A percentile compares a stretch with the other conserved stretches of the same genome.
phyloP scores from a whole-genome alignment of 352 stramenopile species.

The Globisporangium uncinulatum region DNA sequence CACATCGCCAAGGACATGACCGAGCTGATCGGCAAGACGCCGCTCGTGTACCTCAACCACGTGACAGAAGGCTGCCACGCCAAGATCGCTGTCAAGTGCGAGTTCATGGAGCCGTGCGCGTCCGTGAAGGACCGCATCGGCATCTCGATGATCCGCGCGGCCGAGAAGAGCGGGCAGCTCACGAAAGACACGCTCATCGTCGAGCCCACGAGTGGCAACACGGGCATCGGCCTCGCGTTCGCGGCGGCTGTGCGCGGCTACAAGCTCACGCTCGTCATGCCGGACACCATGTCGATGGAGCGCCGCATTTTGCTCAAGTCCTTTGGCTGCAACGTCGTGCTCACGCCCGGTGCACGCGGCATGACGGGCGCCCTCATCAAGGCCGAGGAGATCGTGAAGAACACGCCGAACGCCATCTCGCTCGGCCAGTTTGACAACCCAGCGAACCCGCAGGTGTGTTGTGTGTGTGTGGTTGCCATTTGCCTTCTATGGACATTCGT shows the following conservation, averaged over 20 bases:
- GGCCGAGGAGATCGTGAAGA: slow-evolving; percentile 69
- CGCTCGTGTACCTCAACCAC: slow-evolving; percentile 90
- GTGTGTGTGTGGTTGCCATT: neutral
- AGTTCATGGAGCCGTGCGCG: slow-evolving; percentile 87
- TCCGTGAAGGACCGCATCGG: slow-evolving; percentile 86
- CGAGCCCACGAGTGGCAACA: slow-evolving; percentile 94
- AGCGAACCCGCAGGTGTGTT: slow-evolving; percentile 86
- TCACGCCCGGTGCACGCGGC: slow-evolving; percentile 86
- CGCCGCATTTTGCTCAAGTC: slow-evolving; percentile 93
- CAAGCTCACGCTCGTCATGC: slow-evolving; percentile 94
- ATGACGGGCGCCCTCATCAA: slow-evolving; percentile 80
- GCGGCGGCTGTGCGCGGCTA: slow-evolving; percentile 87
- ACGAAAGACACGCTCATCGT: slow-evolving; percentile 86
- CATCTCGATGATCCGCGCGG: slow-evolving; percentile 80
- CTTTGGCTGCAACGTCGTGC: slow-evolving; percentile 88
- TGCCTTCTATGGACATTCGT: neutral
- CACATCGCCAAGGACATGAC: slow-evolving; percentile 93
- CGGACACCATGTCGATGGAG: slow-evolving; percentile 95
- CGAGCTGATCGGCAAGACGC: slow-evolving; percentile 93
- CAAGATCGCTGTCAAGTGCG: slow-evolving; percentile 87
- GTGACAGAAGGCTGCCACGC: slow-evolving; percentile 73
- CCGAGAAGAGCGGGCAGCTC: slow-evolving; percentile 61
- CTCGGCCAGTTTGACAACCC: slow-evolving; percentile 97
- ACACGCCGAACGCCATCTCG: slow-evolving; percentile 73
- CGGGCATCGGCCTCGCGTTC: slow-evolving; percentile 92